phyloP scores from a whole-genome alignment of 1,284 basidiomycete genomes.

The Ustilago bromivora region DNA sequence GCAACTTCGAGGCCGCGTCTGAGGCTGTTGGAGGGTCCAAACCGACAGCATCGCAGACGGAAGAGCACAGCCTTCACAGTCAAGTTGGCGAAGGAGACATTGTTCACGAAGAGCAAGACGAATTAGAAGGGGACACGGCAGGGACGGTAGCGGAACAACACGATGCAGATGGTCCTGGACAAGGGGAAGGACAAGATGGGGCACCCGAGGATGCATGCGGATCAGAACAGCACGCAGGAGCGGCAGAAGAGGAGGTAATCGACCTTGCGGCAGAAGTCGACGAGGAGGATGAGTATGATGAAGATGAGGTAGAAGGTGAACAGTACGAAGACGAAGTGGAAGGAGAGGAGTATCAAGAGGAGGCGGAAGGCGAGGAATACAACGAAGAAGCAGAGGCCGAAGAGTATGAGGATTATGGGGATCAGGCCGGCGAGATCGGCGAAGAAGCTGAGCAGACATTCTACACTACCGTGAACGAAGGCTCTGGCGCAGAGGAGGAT shows the following conservation, averaged over 20 bases:
- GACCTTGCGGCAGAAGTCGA: conserved; percentile 1
- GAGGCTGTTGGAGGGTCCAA: background rate
- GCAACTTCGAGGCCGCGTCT: background rate
- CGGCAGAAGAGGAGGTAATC: conserved; percentile 13
- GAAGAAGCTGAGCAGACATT: conserved; percentile 42
- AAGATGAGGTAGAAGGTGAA: conserved; percentile 11
- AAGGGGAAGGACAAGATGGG: conserved; percentile 5
- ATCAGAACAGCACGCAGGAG: conserved; percentile 13
- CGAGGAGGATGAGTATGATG: conserved; percentile 10
- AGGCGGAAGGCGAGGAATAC: conserved; percentile 4
- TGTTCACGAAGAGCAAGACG: background rate
- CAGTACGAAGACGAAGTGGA: conserved; percentile 6
- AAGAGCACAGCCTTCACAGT: background rate
- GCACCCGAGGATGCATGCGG: conserved; percentile 15
- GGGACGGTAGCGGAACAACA: conserved; percentile 1
- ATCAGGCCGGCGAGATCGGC: conserved; percentile 7
- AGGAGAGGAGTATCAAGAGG: conserved; percentile 17
- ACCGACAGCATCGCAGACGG: background rate
- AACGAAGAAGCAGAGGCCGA: conserved; percentile 8
- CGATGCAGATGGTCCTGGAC: background rate
- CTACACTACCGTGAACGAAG: conserved; percentile 35
- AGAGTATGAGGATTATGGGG: conserved; percentile 19
- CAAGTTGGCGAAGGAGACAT: background rate
- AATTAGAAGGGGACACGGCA: background rate
- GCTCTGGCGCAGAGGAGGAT: conserved; percentile 37